Evolutionary conservation across 495 filamentous ascomycete species (phyloP), one percentile per base, ranked within the genome.

Genomic region (Bathelium albidoporum): DNA sequence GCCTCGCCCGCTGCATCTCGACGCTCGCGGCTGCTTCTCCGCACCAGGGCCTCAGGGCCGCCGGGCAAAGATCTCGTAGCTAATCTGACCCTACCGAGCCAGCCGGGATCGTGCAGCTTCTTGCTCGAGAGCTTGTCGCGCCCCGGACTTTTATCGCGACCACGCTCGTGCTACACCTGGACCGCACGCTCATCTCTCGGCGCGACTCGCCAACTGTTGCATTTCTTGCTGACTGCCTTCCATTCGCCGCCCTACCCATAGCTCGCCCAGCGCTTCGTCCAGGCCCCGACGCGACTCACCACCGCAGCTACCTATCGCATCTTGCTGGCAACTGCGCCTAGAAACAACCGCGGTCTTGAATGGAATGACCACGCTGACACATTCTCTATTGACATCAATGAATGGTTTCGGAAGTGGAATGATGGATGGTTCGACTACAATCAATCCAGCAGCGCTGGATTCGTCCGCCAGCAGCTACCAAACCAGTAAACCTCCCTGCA

Each of bases 381-480:
- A 36, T 60, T 22, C 58, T 36, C 22, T 60, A 11, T 60, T 43
- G 58, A 60, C 32, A 36, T 60, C 58, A 26, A 36, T 60, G 58
- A 36, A 60, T 26, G 58, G 58, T 60, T 36, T 60, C 36, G 32
- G 58, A 43, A 55, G 49, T 64, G 83, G 81, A 70, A 81, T 85
- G 65, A 81, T 86, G 68, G 87, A 90, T 80, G 83, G 83, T 64
- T 85, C 85, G 63, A 87, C 86, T 39, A 91, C 89, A 61, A 92
- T 92, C 76, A 87, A 92, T 74, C 89, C 89, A 63, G 87, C 87
- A 31, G 87, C 85, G 16, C 74, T 89, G 76, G 86, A 86, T 71
- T 80, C 83, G 52, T 76, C 81, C 66, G 81, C 85, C 43, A 24
- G 18, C 49, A 43, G 24, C 28, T 60, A 43, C 31, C 49, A 34